phyloP scores from a whole-genome alignment of 139 green algal species.

The Microglena sp. region DNA sequence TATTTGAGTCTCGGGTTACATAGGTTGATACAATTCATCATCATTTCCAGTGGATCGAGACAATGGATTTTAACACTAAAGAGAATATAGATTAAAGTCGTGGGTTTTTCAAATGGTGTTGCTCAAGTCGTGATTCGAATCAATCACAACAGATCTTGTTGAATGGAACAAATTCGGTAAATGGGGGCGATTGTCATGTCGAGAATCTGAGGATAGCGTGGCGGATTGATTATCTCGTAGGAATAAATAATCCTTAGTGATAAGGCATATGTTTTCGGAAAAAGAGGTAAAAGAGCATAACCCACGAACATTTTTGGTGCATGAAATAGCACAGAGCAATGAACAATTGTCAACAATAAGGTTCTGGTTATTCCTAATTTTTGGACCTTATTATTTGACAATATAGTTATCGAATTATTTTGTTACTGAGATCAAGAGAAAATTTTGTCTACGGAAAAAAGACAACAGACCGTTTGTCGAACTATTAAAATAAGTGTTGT shows the following conservation, averaged over 20 bases:
- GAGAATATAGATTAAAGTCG: slow-evolving; percentile 39
- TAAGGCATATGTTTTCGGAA: slow-evolving; percentile 16
- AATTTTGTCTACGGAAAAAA: background rate
- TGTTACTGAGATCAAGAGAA: background rate
- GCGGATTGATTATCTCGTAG: too few species aligned
- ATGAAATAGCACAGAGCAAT: slow-evolving; percentile 4
- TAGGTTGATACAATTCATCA: too few species aligned
- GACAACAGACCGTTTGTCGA: background rate
- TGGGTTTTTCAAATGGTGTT: background rate
- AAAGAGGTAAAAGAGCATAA: background rate
- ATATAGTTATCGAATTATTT: too few species aligned
- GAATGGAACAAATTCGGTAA: slow-evolving; percentile 15
- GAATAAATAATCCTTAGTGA: background rate
- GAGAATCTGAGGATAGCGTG: too few species aligned
- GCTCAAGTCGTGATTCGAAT: slow-evolving; percentile 38
- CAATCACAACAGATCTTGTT: slow-evolving; percentile 16
- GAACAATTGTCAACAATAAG: slow-evolving; percentile 62
- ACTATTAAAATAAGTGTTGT: too few species aligned
- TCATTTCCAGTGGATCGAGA: slow-evolving; percentile 34
- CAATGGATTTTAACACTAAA: slow-evolving; percentile 35
- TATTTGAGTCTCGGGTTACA: slow-evolving; percentile 41
- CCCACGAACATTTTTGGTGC: slow-evolving; percentile 20
- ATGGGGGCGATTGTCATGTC: slow-evolving; percentile 24
- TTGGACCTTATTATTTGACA: slow-evolving; percentile 50
- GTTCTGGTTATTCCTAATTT: slow-evolving; percentile 31